Evolutionary conservation across 441 rosid species (phyloP).

Genomic region (Eruca vesicaria): DNA sequence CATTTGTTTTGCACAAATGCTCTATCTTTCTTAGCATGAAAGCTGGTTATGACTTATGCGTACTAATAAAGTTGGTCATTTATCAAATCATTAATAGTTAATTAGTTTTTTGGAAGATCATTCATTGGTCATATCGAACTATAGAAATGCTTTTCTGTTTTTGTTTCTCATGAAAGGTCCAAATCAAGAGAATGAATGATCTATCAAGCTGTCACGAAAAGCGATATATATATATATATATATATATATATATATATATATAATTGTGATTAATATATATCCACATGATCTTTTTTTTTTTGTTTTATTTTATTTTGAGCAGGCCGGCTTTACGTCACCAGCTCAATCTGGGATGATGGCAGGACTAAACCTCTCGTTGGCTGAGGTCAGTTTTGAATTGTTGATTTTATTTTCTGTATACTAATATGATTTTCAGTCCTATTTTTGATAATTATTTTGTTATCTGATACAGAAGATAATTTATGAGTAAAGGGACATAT

Average conservation of each 20-base stretch:
- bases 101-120: background rate
- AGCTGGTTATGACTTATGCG: background rate
- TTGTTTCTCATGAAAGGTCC: background rate
- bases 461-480: background rate
- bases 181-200: background rate
- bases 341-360: conserved; percentile 35
- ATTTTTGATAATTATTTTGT: background rate
- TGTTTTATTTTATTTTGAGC: background rate
- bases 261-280: background rate
- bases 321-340: conserved; percentile 40
- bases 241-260: background rate
- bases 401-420: background rate
- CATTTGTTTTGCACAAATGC: background rate
- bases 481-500: background rate
- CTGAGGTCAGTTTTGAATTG: conserved; percentile 26
- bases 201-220: background rate
- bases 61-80: background rate
- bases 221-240: background rate
- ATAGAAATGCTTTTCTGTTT: background rate
- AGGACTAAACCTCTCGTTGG: conserved; percentile 31
- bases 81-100: background rate
- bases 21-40: background rate
- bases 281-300: background rate
- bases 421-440: background rate
- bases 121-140: background rate